Base-by-base conservation (phyloP, 768 basidiomycete genomes). In the Termitomyces heimii region DNA sequence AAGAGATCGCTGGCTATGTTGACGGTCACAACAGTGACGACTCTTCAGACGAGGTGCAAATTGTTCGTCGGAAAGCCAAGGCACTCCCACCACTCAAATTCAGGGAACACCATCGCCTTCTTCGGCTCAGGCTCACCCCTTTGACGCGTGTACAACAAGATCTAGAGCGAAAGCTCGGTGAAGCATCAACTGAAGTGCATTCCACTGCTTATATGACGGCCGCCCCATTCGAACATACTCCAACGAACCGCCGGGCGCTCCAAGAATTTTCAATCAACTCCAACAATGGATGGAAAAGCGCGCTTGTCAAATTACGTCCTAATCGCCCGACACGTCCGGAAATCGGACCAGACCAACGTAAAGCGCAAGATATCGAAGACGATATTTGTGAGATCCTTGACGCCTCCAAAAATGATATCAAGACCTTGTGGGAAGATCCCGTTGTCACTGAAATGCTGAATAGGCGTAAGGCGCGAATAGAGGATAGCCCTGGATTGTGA, bases 401-500 rank as follows among this genome's bases (percentile, higher is more conserved):
- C 5, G 77, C 76, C 2, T 87, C 82, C 66, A 75, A 76, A 43
- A 82, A 86, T 6, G 86, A 88, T 62, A 88, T 91, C 65, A 82
- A 81, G 59, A 73, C 71, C 18, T 71, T 91, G 8, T 89, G 88
- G 88, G 78, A 81, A 53, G 88, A 92, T 64, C 62, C 78, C 20
- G 72, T 78, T 5, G 79, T 90, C 7, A 80, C 78, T 60, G 82
- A 88, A 66, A 79, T 86, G 71, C 68, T 91, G 57, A 68, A 63
- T 55, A 69, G 79, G 45, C 74, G 79, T 29, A 85, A 81, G 64
- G 66, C 76, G 5, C 73, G 81, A 63, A 68, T 92, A 60, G 88
- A 92, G 67, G 82, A 89, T 57, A 73, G 79, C 18, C 81, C 90
- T 37, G 85, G 90, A 53, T 92, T 91, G 88, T 89, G 68, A 72